Evolutionary conservation across 352 stramenopile species (phyloP).

Genomic region (Phytophthora quininea): DNA sequence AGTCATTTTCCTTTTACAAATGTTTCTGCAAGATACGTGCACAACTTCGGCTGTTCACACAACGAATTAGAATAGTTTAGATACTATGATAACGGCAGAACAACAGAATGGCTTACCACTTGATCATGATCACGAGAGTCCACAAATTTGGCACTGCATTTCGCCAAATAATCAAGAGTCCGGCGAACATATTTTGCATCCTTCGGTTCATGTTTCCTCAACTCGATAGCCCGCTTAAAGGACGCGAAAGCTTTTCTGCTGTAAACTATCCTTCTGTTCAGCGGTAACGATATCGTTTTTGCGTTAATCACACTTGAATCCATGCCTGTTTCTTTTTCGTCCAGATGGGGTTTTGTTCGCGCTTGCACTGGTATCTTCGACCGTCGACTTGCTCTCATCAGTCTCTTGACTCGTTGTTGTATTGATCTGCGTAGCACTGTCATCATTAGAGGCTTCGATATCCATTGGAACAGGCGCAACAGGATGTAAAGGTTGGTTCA

Average conservation of each 20-base stretch:
- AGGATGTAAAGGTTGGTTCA: no score
- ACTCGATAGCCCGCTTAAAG: conserved; percentile 38
- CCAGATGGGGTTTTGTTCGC: neutral
- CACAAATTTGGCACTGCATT: conserved; percentile 31
- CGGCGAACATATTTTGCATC: conserved; percentile 36
- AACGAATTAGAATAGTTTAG: neutral
- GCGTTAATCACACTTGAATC: no score
- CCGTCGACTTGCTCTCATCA: neutral
- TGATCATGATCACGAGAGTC: conserved; percentile 23
- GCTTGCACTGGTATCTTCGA: neutral
- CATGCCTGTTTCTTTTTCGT: no score
- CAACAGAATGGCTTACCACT: conserved; percentile 29
- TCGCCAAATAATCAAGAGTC: conserved; percentile 43
- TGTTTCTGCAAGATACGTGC: conserved; percentile 19
- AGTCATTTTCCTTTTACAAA: conserved; percentile 26
- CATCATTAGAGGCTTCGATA: no score
- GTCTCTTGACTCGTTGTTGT: neutral
- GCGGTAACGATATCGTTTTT: neutral
- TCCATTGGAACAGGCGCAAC: no score
- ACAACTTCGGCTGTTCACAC: conserved; percentile 26
- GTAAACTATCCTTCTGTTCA: conserved; percentile 20
- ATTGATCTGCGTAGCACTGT: no score
- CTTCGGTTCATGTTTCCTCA: conserved; percentile 35
- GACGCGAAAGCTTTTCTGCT: conserved; percentile 26
- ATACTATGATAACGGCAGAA: no score